These are phyloP conservation scores for Fusarium fracticaudum DNA, from an alignment of 2,329 filamentous ascomycete species.

Conservation along the genomic window DNA sequence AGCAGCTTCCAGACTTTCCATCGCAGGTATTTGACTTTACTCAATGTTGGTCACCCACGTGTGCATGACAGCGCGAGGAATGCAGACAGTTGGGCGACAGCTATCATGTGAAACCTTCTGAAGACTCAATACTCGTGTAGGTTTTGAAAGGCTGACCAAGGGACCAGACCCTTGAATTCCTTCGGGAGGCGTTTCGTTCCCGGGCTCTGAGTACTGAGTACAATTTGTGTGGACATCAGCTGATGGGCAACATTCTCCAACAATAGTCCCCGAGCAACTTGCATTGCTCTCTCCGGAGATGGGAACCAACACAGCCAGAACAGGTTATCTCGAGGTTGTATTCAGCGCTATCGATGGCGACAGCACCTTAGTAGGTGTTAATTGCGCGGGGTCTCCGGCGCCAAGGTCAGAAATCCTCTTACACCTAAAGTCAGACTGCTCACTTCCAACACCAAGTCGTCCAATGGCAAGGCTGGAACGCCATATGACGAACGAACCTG, in stretches of 20 bases:
- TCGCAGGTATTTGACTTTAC: constrained; percentile 30
- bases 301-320: constrained; percentile 16
- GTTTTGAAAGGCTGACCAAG: constrained; percentile 7
- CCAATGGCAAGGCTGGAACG: constrained; percentile 21
- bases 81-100: constrained; percentile 20
- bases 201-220: neutral
- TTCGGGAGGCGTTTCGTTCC: constrained; percentile 28
- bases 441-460: neutral
- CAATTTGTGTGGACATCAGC: constrained; percentile 8
- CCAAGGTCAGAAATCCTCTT: constrained; percentile 27
- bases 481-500: constrained; percentile 26
- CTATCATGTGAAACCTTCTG: constrained; percentile 25
- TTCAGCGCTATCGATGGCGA: neutral
- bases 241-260: constrained; percentile 28
- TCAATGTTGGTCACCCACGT: constrained; percentile 30
- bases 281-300: constrained; percentile 21
- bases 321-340: neutral
- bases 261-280: constrained; percentile 8
- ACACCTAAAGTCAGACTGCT: constrained; percentile 17
- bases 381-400: constrained; percentile 31
- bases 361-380: constrained; percentile 2
- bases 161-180: constrained; percentile 29
- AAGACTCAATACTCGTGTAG: neutral
- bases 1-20: constrained; percentile 32
- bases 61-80: constrained; percentile 20